Evolutionary conservation across 139 green algal species (phyloP).

Genomic region (Coelastrella sp.): DNA sequence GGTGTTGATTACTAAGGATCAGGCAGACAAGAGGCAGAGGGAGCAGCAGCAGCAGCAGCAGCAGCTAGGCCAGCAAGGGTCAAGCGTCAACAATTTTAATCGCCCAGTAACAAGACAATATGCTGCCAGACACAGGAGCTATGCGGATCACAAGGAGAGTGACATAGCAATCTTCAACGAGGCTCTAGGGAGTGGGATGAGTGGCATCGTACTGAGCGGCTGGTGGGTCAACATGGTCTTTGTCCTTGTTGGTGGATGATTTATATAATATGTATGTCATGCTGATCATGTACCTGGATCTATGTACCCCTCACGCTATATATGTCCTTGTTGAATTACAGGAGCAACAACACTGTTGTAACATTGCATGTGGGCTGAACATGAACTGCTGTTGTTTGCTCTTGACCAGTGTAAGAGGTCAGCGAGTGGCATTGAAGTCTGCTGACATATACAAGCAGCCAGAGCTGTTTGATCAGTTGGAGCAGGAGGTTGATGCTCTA

Average conservation of each 20-base stretch:
- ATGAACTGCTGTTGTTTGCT: too few species aligned
- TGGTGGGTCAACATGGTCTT: not conserved
- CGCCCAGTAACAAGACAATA: not conserved
- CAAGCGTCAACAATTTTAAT: not conserved
- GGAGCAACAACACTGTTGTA: too few species aligned
- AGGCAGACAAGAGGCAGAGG: not conserved
- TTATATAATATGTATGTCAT: too few species aligned
- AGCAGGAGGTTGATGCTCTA: not conserved
- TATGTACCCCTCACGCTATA: too few species aligned
- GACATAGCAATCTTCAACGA: not conserved
- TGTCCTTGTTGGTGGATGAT: not conserved
- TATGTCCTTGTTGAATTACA: too few species aligned
- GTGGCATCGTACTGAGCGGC: not conserved
- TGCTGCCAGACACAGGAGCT: not conserved
- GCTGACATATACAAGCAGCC: not conserved
- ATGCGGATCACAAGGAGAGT: not conserved
- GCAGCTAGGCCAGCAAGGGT: not conserved
- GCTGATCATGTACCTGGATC: too few species aligned
- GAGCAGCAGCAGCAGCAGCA: not conserved
- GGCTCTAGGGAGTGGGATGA: not conserved
- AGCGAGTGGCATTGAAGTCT: not conserved
- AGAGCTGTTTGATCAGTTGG: not conserved
- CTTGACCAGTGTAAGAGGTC: not conserved
- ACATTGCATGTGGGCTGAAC: too few species aligned
- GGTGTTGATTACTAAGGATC: not conserved